phyloP scores from a whole-genome alignment of 2,329 filamentous ascomycete genomes.

The Microascus cirrosus region DNA sequence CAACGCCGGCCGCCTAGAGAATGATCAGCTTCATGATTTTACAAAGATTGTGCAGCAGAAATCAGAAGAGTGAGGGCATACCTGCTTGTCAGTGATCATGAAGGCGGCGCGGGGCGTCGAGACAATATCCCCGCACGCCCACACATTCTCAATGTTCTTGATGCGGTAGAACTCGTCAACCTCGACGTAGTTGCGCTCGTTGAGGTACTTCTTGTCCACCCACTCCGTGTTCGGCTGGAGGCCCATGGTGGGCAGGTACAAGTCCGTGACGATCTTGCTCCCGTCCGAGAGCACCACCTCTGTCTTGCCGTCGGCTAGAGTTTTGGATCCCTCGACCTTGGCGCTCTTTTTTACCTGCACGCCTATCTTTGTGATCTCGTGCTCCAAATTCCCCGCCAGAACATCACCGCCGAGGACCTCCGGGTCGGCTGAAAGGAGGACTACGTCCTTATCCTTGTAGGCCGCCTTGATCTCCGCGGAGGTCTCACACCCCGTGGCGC shows the following conservation, averaged over 20 bases:
- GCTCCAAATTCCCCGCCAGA: slow-evolving; percentile 26
- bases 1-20: slow-evolving; percentile 33
- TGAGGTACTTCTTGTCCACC: slow-evolving; percentile 31
- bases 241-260: slow-evolving; percentile 47
- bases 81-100: slow-evolving; percentile 47
- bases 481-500: slow-evolving; percentile 43
- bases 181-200: slow-evolving; percentile 29
- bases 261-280: slow-evolving; percentile 36
- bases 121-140: slow-evolving; percentile 43
- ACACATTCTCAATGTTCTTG: slow-evolving; percentile 29
- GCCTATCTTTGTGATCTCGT: slow-evolving; percentile 40
- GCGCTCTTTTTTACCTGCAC: slow-evolving; percentile 34
- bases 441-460: slow-evolving; percentile 36
- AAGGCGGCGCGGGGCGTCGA: slow-evolving; percentile 43
- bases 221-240: slow-evolving; percentile 43
- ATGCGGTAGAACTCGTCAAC: slow-evolving; percentile 41
- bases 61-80: slow-evolving; percentile 10
- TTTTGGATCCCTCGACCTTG: slow-evolving; percentile 23
- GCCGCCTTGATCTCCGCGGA: slow-evolving; percentile 42
- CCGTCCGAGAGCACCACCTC: slow-evolving; percentile 34
- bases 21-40: not conserved
- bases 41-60: not conserved
- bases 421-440: slow-evolving; percentile 30
- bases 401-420: slow-evolving; percentile 32
- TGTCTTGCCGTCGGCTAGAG: slow-evolving; percentile 29